These are phyloP conservation scores for Sarocladium strictum DNA, from an alignment of 2,329 filamentous ascomycete genomes.

Conservation along the genomic window DNA sequence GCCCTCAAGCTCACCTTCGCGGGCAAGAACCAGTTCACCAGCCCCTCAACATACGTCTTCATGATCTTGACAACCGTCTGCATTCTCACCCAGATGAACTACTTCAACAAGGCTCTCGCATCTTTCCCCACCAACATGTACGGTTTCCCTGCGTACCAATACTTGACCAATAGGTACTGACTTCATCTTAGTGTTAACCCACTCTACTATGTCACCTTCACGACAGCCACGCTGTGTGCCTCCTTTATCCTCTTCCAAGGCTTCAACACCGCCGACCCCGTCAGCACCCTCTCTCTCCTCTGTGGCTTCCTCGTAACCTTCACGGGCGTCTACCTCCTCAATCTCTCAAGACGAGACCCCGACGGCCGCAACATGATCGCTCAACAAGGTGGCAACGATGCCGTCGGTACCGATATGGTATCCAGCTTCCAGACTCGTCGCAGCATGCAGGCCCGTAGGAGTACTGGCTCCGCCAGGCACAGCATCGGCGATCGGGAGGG, in stretches of 20 bases:
- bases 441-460: slow-evolving; percentile 86
- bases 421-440: slow-evolving; percentile 83
- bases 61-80: slow-evolving; percentile 88
- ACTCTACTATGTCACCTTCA: slow-evolving; percentile 96
- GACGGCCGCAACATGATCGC: slow-evolving; percentile 62
- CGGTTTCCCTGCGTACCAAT: slow-evolving; percentile 27
- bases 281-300: slow-evolving; percentile 87
- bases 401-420: slow-evolving; percentile 85
- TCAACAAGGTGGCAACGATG: slow-evolving; percentile 60
- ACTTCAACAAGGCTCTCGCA: slow-evolving; percentile 97
- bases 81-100: slow-evolving; percentile 99
- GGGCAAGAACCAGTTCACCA: slow-evolving; percentile 91
- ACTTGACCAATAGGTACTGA: neutral
- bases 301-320: slow-evolving; percentile 95
- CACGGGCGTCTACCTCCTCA: slow-evolving; percentile 89
- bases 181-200: slow-evolving; percentile 70
- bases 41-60: slow-evolving; percentile 96
- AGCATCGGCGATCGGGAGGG: slow-evolving; percentile 70
- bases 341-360: slow-evolving; percentile 88
- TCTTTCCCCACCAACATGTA: slow-evolving; percentile 98
- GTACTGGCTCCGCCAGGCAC: slow-evolving; percentile 57
- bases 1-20: slow-evolving; percentile 90
- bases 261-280: slow-evolving; percentile 88
- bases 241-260: slow-evolving; percentile 95
- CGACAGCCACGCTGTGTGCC: slow-evolving; percentile 85